Evolutionary conservation across 805 yeast genomes (phyloP).

Genomic region (Candida boleticola): DNA sequence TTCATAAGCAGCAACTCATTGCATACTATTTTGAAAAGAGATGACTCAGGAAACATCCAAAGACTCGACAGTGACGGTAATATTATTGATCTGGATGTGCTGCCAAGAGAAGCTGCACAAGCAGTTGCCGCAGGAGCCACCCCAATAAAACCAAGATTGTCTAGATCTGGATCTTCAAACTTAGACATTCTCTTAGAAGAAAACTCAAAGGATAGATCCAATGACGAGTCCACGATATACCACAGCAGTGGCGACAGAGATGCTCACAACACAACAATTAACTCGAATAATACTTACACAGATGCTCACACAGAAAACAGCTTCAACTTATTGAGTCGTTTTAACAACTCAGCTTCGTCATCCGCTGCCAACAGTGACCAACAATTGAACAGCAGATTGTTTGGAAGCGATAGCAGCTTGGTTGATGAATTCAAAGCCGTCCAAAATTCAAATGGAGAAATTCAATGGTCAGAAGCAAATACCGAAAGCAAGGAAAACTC

Average conservation of each 20-base stretch:
- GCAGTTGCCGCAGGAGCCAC: neutral
- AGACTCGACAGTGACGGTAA: conserved; percentile 46
- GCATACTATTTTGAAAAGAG: conserved; percentile 23
- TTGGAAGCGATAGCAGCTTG: conserved; percentile 14
- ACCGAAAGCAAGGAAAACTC: conserved; percentile 1
- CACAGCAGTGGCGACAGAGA: conserved; percentile 9
- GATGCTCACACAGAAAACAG: conserved; percentile 11
- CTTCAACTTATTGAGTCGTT: conserved; percentile 17
- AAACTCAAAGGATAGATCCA: conserved; percentile 20
- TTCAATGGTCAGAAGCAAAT: conserved; percentile 25
- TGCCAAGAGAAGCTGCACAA: conserved; percentile 1
- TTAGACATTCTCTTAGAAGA: conserved; percentile 32
- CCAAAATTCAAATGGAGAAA: conserved; percentile 25
- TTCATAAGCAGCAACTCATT: conserved; percentile 25
- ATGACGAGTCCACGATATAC: conserved; percentile 12
- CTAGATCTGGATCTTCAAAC: conserved; percentile 24
- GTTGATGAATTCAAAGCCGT: conserved; percentile 31
- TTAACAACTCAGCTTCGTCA: conserved; percentile 15
- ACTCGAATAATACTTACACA: neutral
- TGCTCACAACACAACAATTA: neutral
- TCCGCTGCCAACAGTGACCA: conserved; percentile 15
- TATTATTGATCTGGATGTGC: conserved; percentile 22
- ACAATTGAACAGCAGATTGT: conserved; percentile 10
- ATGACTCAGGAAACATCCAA: conserved; percentile 37
- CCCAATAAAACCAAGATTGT: conserved; percentile 10